Evolutionary conservation across 2,329 filamentous ascomycete genomes (phyloP).

Genomic region (Cryphonectria radicalis): DNA sequence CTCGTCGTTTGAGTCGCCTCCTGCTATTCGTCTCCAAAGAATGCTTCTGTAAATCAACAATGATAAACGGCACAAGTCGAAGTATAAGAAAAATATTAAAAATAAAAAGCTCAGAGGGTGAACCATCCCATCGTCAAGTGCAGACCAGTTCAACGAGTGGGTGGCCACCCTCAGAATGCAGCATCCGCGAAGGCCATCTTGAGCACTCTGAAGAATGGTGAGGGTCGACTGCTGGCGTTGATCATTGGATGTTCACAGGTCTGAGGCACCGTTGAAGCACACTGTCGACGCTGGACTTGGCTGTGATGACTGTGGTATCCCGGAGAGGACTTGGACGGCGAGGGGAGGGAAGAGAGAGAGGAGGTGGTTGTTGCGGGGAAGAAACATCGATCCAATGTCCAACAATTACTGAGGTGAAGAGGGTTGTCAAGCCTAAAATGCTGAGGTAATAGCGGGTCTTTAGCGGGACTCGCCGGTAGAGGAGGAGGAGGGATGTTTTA

Average conservation of each 20-base stretch:
- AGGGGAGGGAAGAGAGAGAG: not conserved
- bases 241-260: not conserved
- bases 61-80: not conserved
- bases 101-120: slow-evolving; percentile 50
- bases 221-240: not conserved
- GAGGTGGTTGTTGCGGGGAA: slow-evolving; percentile 5
- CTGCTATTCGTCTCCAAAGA: not conserved
- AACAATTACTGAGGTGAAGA: not conserved
- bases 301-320: not conserved
- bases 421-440: slow-evolving; percentile 1
- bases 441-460: not conserved
- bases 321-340: not conserved
- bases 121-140: slow-evolving; percentile 56
- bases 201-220: slow-evolving; percentile 30
- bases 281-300: not conserved
- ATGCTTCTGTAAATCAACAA: not conserved
- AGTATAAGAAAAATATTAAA: slow-evolving; percentile 32
- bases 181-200: slow-evolving; percentile 51
- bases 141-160: slow-evolving; percentile 42
- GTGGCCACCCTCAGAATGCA: slow-evolving; percentile 59
- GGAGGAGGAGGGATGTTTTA: not conserved
- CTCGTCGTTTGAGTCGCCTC: not conserved
- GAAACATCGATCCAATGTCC: not conserved
- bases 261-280: not conserved
- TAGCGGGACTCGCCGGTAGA: not conserved